Conservation (phyloP, 1,284 basidiomycete genomes). For the Tausonia pullulans region DNA sequence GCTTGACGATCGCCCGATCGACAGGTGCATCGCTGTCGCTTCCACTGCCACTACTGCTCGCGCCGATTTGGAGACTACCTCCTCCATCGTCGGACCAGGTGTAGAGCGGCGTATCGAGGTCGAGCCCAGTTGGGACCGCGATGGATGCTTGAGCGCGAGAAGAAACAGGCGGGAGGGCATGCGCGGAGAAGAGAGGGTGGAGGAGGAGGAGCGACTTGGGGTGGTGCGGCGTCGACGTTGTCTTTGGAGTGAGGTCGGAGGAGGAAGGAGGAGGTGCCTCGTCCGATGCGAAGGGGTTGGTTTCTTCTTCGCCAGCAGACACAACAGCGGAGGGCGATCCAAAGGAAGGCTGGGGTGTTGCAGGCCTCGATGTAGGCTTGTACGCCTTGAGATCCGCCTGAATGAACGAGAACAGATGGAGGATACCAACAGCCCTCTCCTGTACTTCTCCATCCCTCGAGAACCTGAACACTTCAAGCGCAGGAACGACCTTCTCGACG, state of each 20-base stretch:
- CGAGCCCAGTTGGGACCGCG: constrained; percentile 65
- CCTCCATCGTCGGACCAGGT: not conserved
- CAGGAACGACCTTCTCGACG: constrained; percentile 49
- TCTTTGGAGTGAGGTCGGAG: not conserved
- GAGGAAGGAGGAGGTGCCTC: not conserved
- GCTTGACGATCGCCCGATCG: not conserved
- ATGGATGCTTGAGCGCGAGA: constrained; percentile 67
- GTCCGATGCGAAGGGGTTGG: constrained; percentile 31
- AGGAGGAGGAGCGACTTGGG: constrained; percentile 86
- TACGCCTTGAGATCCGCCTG: constrained; percentile 61
- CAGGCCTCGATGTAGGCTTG: constrained; percentile 26
- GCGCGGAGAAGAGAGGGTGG: constrained; percentile 61
- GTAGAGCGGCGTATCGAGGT: constrained; percentile 71
- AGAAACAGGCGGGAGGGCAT: constrained; percentile 80
- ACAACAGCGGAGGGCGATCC: constrained; percentile 26
- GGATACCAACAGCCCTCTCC: constrained; percentile 72
- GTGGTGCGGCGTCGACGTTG: constrained; percentile 19
- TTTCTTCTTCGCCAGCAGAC: constrained; percentile 29
- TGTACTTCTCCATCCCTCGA: constrained; percentile 70
- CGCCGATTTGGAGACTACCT: constrained; percentile 8
- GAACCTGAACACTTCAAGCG: constrained; percentile 46
- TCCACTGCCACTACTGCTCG: constrained; percentile 19
- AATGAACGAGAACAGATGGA: constrained; percentile 69
- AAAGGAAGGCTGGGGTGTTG: constrained; percentile 27
- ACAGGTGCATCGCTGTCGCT: constrained; percentile 27